Conservation (phyloP, 2,329 filamentous ascomycete genomes). For the Alternaria conjuncta region DNA sequence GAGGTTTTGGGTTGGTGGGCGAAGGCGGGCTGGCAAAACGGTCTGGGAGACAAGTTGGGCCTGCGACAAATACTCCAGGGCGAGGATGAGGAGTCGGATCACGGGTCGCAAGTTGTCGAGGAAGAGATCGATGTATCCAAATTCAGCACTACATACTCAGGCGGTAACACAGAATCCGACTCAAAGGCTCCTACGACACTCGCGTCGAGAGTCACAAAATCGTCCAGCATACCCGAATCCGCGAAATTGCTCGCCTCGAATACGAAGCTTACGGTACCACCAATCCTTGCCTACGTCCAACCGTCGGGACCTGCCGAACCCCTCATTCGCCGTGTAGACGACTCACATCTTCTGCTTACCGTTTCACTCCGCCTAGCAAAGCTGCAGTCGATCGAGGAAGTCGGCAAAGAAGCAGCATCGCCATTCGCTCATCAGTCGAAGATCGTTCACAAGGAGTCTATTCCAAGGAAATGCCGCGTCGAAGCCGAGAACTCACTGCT, state of each 20-base stretch:
- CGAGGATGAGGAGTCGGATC: constrained; percentile 48
- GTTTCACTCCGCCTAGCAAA: constrained; percentile 88
- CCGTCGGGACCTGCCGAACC: constrained; percentile 63
- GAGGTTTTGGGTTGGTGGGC: constrained; percentile 96
- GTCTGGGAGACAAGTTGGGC: constrained; percentile 78
- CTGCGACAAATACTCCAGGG: constrained; percentile 69
- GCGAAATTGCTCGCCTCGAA: constrained; percentile 36
- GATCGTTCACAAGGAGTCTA: constrained; percentile 80
- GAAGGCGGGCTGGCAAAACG: constrained; percentile 88
- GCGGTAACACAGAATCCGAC: constrained; percentile 11
- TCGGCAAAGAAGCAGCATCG: constrained; percentile 59
- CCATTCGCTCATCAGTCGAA: constrained; percentile 81
- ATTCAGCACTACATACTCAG: constrained; percentile 60
- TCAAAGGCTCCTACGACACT: constrained; percentile 25
- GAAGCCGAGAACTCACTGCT: constrained; percentile 82
- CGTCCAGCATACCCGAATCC: constrained; percentile 35
- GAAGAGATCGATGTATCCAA: constrained; percentile 62
- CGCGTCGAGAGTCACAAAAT: constrained; percentile 46
- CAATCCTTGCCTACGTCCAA: constrained; percentile 83
- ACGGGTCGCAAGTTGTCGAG: constrained; percentile 49
- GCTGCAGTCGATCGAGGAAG: constrained; percentile 72
- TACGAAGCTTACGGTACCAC: constrained; percentile 64
- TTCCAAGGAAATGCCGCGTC: constrained; percentile 81
- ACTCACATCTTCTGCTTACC: constrained; percentile 77
- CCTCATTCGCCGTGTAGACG: constrained; percentile 87